A percentile compares a stretch with the other conserved stretches of the same genome.
phyloP scores from a whole-genome alignment of 2,329 filamentous ascomycete species.

The Tricladium varicosporioides region DNA sequence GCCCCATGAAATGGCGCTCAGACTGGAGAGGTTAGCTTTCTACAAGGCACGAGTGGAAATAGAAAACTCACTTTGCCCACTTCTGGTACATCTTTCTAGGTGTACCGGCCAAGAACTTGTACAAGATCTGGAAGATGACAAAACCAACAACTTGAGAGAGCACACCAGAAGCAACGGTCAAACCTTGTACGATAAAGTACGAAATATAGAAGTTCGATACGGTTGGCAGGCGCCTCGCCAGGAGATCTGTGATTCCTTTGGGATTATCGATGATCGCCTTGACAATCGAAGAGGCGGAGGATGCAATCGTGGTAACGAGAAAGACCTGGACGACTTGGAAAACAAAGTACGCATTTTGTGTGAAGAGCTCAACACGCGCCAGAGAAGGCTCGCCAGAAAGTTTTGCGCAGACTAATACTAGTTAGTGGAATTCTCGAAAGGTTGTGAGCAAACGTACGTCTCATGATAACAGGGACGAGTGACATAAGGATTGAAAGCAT shows the following conservation, averaged over 20 bases:
- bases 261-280: conserved; percentile 63
- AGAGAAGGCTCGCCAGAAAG: conserved; percentile 76
- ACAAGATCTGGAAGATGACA: conserved; percentile 69
- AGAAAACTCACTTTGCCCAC: conserved; percentile 54
- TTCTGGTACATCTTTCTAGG: conserved; percentile 78
- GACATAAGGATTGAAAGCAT: conserved; percentile 82
- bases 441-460: conserved; percentile 49
- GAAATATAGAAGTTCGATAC: conserved; percentile 94
- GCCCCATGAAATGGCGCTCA: conserved; percentile 69
- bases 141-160: conserved; percentile 75
- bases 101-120: conserved; percentile 71
- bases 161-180: conserved; percentile 72
- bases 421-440: conserved; percentile 14
- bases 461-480: conserved; percentile 77
- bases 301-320: conserved; percentile 78
- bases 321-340: conserved; percentile 94
- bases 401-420: conserved; percentile 65
- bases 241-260: conserved; percentile 55
- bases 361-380: conserved; percentile 80
- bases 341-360: conserved; percentile 86
- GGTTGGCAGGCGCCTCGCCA: conserved; percentile 73
- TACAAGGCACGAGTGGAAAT: neutral
- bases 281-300: conserved; percentile 71
- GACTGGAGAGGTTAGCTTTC: neutral
- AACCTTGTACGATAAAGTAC: conserved; percentile 90